phyloP scores from a whole-genome alignment of 2,329 filamentous ascomycete genomes.

The Phyllosticta ampelicida region DNA sequence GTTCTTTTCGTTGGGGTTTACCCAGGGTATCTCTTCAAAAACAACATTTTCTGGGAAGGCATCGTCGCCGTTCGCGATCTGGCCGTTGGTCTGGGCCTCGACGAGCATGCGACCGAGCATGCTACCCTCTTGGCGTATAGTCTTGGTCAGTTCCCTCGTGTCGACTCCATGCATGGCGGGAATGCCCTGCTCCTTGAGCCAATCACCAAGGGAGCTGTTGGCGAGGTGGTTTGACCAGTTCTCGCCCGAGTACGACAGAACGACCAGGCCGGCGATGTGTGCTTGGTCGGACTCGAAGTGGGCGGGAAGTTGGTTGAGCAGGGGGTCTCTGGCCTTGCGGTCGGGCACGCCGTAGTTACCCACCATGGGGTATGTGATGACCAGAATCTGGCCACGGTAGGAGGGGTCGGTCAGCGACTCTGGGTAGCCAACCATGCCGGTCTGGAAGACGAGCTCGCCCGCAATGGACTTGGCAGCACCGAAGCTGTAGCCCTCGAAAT shows the following conservation, averaged over 20 bases:
- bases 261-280: conserved; percentile 84
- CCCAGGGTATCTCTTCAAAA: conserved; percentile 79
- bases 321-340: conserved; percentile 69
- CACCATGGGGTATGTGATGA: conserved; percentile 89
- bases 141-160: conserved; percentile 86
- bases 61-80: conserved; percentile 27
- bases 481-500: conserved; percentile 93
- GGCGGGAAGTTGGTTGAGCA: conserved; percentile 76
- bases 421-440: conserved; percentile 97
- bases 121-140: conserved; percentile 85
- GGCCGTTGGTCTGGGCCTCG: conserved; percentile 27
- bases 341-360: conserved; percentile 97
- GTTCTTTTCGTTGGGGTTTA: conserved; percentile 85
- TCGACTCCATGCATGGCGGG: conserved; percentile 94
- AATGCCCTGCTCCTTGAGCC: conserved; percentile 92
- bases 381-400: conserved; percentile 85
- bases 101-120: conserved; percentile 74
- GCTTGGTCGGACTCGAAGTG: conserved; percentile 91
- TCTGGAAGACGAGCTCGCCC: conserved; percentile 98
- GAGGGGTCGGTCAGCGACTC: conserved; percentile 85
- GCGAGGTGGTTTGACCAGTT: conserved; percentile 93
- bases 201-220: conserved; percentile 77
- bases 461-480: conserved; percentile 89
- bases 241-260: conserved; percentile 86
- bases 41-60: conserved; percentile 27